phyloP scores from a whole-genome alignment of 169 alveolate genomes.

The Plasmodium gaboni region DNA sequence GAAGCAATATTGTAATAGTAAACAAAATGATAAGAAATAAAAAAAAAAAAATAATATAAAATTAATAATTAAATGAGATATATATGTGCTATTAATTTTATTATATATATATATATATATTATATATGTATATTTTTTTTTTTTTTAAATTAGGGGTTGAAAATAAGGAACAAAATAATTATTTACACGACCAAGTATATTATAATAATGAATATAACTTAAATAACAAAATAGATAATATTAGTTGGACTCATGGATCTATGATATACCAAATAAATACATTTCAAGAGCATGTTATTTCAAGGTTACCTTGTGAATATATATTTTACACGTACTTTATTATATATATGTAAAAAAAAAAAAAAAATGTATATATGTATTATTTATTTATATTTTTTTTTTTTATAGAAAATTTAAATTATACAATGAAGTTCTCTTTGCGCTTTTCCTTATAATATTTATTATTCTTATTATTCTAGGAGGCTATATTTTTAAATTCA shows the following conservation, averaged over 20 bases:
- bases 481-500: background rate
- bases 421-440: background rate
- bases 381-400: background rate
- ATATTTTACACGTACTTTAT: background rate
- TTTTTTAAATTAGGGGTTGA: too few relatives aligned
- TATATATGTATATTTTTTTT: too few relatives aligned
- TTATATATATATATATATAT: too few relatives aligned
- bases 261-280: slow-evolving; percentile 2
- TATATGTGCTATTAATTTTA: too few relatives aligned
- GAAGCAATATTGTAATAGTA: too few relatives aligned
- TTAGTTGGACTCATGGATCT: slow-evolving; percentile 11
- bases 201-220: background rate
- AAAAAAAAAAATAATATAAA: too few relatives aligned
- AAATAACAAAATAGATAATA: background rate
- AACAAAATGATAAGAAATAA: too few relatives aligned
- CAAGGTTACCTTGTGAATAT: background rate
- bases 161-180: too few relatives aligned
- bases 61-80: too few relatives aligned
- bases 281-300: background rate
- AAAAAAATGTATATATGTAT: background rate
- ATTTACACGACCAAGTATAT: too few relatives aligned
- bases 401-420: slow-evolving; percentile 2
- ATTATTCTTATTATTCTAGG: background rate
- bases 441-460: background rate
- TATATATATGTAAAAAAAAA: background rate